These are phyloP conservation scores for Scutellaria galericulata DNA, from an alignment of 257 asterid genomes.

Conservation along the genomic window DNA sequence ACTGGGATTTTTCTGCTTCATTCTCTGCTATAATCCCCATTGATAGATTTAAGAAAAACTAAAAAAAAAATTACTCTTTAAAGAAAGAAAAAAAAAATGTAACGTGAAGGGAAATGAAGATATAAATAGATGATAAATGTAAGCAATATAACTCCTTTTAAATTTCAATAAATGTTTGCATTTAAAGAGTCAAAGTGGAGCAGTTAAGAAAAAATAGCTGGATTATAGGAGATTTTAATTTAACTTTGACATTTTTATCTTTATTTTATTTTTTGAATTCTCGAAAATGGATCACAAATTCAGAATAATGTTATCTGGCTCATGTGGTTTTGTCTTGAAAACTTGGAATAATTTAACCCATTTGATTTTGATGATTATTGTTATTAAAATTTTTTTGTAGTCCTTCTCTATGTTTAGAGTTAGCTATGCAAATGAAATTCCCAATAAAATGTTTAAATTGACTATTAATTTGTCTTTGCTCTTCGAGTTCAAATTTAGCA, in stretches of 20 bases:
- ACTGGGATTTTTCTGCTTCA: conserved; percentile 55
- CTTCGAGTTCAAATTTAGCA: conserved; percentile 33
- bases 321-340: conserved; percentile 23
- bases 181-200: conserved; percentile 58
- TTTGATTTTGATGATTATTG: not conserved
- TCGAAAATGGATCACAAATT: conserved; percentile 42
- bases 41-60: not conserved
- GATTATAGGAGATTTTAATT: conserved; percentile 39
- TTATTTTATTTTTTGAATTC: conserved; percentile 17
- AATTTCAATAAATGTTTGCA: conserved; percentile 42
- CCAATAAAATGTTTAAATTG: conserved; percentile 33
- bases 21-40: conserved; percentile 46
- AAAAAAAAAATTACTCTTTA: too few species aligned
- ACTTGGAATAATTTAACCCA: conserved; percentile 12
- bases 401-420: conserved; percentile 1
- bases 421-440: conserved; percentile 34
- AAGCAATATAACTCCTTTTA: conserved; percentile 8
- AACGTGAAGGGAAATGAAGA: conserved; percentile 25
- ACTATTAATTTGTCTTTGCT: conserved; percentile 43
- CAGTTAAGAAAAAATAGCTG: conserved; percentile 67
- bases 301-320: conserved; percentile 8
- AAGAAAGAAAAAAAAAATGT: not conserved
- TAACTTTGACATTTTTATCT: conserved; percentile 5
- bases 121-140: conserved; percentile 36
- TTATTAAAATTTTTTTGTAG: not conserved